Percentiles rank a stretch among this genome's conserved stretches.
Evolutionary conservation across 805 yeast genomes (phyloP).

Genomic region (Candida piceae): DNA sequence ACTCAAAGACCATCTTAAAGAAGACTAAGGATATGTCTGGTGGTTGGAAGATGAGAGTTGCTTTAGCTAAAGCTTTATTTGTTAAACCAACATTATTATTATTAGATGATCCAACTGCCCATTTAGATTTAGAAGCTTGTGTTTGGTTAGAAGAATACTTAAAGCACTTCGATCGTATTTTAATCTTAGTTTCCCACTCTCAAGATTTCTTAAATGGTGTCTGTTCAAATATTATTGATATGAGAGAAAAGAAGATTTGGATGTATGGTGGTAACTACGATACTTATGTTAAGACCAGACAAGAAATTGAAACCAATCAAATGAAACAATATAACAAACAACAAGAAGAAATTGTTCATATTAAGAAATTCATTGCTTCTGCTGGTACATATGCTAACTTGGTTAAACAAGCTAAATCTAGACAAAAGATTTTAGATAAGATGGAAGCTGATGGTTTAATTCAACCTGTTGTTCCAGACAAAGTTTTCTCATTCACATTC

Average conservation of each 20-base stretch:
- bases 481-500: conserved; percentile 90
- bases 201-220: conserved; percentile 99
- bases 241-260: conserved; percentile 74
- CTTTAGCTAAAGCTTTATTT: conserved; percentile 94
- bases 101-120: conserved; percentile 98
- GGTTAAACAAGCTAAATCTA: conserved; percentile 97
- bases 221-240: conserved; percentile 95
- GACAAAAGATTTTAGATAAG: conserved; percentile 98
- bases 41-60: conserved; percentile 99
- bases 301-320: conserved; percentile 92
- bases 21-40: conserved; percentile 99
- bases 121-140: conserved; percentile 98
- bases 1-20: conserved; percentile 77
- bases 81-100: conserved; percentile 94
- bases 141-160: conserved; percentile 99
- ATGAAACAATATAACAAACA: conserved; percentile 96
- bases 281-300: conserved; percentile 89
- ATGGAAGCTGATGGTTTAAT: conserved; percentile 99
- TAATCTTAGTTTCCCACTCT: conserved; percentile 94
- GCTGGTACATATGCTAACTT: conserved; percentile 99
- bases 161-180: conserved; percentile 87
- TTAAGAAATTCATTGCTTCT: conserved; percentile 97
- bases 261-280: conserved; percentile 98
- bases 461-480: conserved; percentile 88
- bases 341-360: conserved; percentile 98